phyloP scores from a whole-genome alignment of 768 basidiomycete genomes.

The Trametes gibbosa region DNA sequence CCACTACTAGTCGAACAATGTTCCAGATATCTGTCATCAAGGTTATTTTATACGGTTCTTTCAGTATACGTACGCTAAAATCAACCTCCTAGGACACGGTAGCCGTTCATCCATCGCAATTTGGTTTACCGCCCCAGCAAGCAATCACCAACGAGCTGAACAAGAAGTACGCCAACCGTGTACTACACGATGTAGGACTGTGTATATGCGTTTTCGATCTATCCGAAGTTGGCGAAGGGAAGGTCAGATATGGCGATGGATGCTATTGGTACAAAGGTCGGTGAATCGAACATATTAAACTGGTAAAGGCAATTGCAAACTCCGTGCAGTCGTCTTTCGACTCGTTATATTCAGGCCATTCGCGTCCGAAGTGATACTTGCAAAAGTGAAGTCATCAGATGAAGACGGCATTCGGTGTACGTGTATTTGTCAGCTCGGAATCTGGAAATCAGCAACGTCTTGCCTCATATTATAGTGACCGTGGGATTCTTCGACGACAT shows the following conservation, averaged over 20 bases:
- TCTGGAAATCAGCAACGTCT: not conserved
- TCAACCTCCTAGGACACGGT: slow-evolving; percentile 73
- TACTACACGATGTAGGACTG: slow-evolving; percentile 87
- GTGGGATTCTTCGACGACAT: slow-evolving; percentile 95
- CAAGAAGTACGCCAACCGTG: slow-evolving; percentile 92
- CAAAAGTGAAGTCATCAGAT: slow-evolving; percentile 84
- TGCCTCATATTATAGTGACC: slow-evolving; percentile 50
- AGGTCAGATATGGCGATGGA: slow-evolving; percentile 92
- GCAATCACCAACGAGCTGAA: slow-evolving; percentile 86
- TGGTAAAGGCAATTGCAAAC: not conserved
- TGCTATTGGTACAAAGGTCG: slow-evolving; percentile 91
- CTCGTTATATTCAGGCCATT: slow-evolving; percentile 93
- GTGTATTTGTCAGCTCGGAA: slow-evolving; percentile 43
- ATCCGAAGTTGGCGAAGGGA: slow-evolving; percentile 83
- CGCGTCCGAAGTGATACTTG: slow-evolving; percentile 83
- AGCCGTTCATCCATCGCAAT: slow-evolving; percentile 84
- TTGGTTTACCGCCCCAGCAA: slow-evolving; percentile 71
- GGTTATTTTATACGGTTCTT: slow-evolving; percentile 14
- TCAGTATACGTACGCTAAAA: not conserved
- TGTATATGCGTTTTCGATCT: slow-evolving; percentile 91
- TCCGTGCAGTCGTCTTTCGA: slow-evolving; percentile 71
- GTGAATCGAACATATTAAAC: slow-evolving; percentile 16
- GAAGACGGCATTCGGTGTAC: slow-evolving; percentile 69
- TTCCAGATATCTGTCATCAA: slow-evolving; percentile 37
- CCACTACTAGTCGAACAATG: slow-evolving; percentile 22